phyloP scores from a whole-genome alignment of 1,284 basidiomycete genomes.

The Sanguinoderma infundibulare region DNA sequence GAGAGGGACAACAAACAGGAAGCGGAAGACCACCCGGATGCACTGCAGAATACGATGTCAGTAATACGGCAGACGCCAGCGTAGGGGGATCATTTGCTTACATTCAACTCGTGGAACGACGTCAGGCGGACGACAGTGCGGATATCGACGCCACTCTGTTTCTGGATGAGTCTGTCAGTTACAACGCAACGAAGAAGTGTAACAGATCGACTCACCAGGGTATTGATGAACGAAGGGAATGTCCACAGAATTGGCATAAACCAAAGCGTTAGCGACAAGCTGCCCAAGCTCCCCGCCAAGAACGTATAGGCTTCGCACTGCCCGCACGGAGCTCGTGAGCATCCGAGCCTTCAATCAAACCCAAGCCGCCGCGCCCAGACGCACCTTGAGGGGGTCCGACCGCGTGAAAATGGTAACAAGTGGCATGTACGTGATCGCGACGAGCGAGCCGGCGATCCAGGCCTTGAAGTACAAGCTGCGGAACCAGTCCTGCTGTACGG shows the following conservation, averaged over 20 bases:
- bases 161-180: conserved; percentile 34
- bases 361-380: conserved; percentile 22
- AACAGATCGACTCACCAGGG: conserved; percentile 49
- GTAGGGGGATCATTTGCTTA: conserved; percentile 41
- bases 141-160: conserved; percentile 61
- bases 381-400: conserved; percentile 58
- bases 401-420: conserved; percentile 66
- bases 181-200: not conserved
- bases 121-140: conserved; percentile 69
- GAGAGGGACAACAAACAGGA: conserved; percentile 66
- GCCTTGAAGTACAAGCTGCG: conserved; percentile 69
- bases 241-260: conserved; percentile 72
- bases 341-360: not conserved
- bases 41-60: conserved; percentile 42
- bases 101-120: conserved; percentile 80
- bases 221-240: conserved; percentile 67
- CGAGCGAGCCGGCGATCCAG: conserved; percentile 65
- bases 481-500: conserved; percentile 74
- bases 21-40: conserved; percentile 72
- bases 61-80: not conserved
- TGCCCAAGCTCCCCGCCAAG: conserved; percentile 69
- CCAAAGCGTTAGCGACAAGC: conserved; percentile 67
- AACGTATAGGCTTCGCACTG: conserved; percentile 74
- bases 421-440: conserved; percentile 72
- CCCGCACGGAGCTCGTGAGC: not conserved